phyloP scores from a whole-genome alignment of 257 asterid species.

The Ilex asprella region DNA sequence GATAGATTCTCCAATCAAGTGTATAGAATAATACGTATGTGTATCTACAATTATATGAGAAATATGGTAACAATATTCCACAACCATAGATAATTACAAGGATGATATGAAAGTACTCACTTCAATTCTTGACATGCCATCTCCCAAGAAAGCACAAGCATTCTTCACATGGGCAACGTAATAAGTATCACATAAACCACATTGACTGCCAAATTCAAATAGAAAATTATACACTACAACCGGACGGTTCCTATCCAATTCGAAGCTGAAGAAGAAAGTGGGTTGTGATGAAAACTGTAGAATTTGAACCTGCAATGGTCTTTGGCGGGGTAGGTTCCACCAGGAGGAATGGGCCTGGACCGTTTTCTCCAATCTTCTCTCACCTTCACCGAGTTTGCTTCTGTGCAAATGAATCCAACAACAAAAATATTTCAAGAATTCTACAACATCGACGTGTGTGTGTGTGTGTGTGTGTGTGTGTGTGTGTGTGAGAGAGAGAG shows the following conservation, averaged over 20 bases:
- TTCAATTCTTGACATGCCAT: constrained; percentile 96
- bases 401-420: constrained; percentile 15
- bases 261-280: no score
- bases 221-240: constrained; percentile 8
- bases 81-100: not conserved
- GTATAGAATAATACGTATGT: no score
- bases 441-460: not conserved
- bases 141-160: constrained; percentile 97
- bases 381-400: constrained; percentile 47
- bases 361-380: constrained; percentile 92
- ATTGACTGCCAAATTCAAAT: constrained; percentile 51
- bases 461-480: not conserved
- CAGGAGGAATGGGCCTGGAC: constrained; percentile 85
- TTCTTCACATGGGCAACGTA: constrained; percentile 91
- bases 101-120: constrained; percentile 29
- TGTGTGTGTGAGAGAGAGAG: constrained; percentile 2
- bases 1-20: no score
- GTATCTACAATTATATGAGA: no score
- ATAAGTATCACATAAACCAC: constrained; percentile 90
- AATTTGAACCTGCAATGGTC: constrained; percentile 80
- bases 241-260: no score
- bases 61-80: no score
- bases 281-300: constrained; percentile 1
- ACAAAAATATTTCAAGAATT: not conserved
- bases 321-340: constrained; percentile 96